These are phyloP conservation scores for Cryptococcus floricola DNA, from an alignment of 1,284 basidiomycete genomes.

Conservation along the genomic window DNA sequence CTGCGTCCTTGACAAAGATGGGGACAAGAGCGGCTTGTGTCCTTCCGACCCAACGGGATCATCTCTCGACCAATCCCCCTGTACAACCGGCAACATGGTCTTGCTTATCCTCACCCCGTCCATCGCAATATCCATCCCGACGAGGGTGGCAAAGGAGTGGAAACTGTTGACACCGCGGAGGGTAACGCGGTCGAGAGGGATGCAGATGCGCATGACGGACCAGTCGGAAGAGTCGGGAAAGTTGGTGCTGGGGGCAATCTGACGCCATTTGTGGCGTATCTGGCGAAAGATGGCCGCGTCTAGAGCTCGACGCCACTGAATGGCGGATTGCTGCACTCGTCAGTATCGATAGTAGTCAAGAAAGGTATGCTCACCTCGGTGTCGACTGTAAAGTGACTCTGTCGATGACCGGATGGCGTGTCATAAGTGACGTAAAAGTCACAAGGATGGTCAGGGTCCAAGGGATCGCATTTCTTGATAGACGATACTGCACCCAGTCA, in stretches of 20 bases:
- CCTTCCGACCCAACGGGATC: too few species aligned
- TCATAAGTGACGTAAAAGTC: constrained; percentile 51
- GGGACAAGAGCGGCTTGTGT: too few species aligned
- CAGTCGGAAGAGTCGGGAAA: constrained; percentile 25
- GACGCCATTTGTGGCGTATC: constrained; percentile 27
- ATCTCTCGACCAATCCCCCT: too few species aligned
- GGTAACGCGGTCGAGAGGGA: constrained; percentile 56
- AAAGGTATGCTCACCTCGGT: constrained; percentile 49
- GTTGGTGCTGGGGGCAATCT: constrained; percentile 22
- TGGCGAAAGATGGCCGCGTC: constrained; percentile 49
- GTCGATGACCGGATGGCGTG: constrained; percentile 32
- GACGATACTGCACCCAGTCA: constrained; percentile 19
- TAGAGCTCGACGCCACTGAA: constrained; percentile 60
- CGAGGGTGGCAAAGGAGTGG: constrained; percentile 47
- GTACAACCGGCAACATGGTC: too few species aligned
- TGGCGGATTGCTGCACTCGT: constrained; percentile 51
- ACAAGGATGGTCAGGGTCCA: constrained; percentile 53
- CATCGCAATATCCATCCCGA: constrained; percentile 29
- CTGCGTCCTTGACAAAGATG: background rate
- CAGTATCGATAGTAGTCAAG: background rate
- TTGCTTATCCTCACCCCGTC: too few species aligned
- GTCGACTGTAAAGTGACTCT: constrained; percentile 55
- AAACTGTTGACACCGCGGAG: constrained; percentile 39
- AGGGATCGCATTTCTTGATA: constrained; percentile 51
- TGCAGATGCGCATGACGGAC: constrained; percentile 56